phyloP scores from a whole-genome alignment of 306 rosid genomes.

The Geum urbanum region DNA sequence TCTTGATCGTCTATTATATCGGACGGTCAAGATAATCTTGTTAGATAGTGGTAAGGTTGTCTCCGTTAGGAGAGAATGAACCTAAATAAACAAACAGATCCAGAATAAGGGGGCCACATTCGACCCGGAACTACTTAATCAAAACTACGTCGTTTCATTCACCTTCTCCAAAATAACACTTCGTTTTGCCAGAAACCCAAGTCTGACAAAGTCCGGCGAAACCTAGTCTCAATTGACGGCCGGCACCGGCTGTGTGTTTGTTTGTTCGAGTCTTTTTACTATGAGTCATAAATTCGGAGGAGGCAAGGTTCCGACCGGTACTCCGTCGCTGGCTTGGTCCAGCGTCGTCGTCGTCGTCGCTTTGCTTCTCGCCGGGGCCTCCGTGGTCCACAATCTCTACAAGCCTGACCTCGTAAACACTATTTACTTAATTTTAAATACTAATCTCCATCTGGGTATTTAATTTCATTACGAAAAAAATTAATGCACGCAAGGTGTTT shows the following conservation, averaged over 20 bases:
- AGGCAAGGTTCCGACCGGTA: constrained; percentile 26
- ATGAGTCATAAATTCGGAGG: constrained; percentile 30
- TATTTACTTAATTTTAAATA: neutral
- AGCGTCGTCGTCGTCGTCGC: constrained; percentile 26
- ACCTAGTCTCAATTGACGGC: neutral
- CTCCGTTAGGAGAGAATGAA: too few species aligned
- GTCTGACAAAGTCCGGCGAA: neutral
- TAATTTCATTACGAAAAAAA: neutral
- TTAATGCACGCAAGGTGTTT: constrained; percentile 16
- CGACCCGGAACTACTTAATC: neutral
- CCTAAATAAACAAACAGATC: too few species aligned
- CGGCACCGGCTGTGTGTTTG: too few species aligned
- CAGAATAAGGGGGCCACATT: neutral
- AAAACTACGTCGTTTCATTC: neutral
- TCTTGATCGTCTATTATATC: too few species aligned
- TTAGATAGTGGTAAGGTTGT: too few species aligned
- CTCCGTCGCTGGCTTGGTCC: constrained; percentile 32
- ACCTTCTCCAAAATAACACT: neutral
- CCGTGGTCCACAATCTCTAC: constrained; percentile 32
- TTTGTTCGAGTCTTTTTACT: too few species aligned
- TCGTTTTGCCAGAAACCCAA: neutral
- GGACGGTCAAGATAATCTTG: too few species aligned
- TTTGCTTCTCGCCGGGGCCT: constrained; percentile 32
- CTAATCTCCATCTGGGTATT: too few species aligned
- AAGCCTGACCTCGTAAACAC: constrained; percentile 25